Base-by-base conservation (phyloP, 371 early-diverging fungal species). In the Massospora cicadina region DNA sequence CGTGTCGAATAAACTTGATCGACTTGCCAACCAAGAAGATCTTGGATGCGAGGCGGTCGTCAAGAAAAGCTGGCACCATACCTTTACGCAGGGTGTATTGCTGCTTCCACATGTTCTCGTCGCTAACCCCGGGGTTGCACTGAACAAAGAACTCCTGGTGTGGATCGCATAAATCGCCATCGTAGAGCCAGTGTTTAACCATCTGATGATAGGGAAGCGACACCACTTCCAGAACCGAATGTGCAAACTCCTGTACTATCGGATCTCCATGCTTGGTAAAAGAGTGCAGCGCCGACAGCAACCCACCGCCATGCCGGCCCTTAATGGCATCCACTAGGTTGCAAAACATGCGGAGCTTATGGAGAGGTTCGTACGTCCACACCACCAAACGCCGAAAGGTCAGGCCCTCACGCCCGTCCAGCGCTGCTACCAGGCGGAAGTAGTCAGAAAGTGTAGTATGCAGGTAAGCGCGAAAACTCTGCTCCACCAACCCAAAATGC, bases 91-190 rank as follows among this genome's bases (percentile, higher is more conserved):
- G 76, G 0, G 69, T 70, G 71, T 91, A 95, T 71, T 85, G 81
- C n/a, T 67, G 66, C 43, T 81, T 78, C 97, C 97, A 97, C 55
- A 87, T 69, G 31, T 88, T 81, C 58, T 83, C 83, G 60, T 85
- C 82, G 21, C 76, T 72, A 13, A 78, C 80, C 0, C 76, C 73
- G 0, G 56, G 64, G 29, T 71, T 80, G 30, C 72, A 75, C 0
- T 77, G 77, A 12, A 95, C 88, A 72, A 95, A 95, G 70, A 95
- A 97, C 74, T 97, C 98, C 24, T 75, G 76, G 71, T 86, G 85
- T n/a, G 92, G 93, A 68, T 97, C 98, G 26, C 86, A 85, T 31
- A 97, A 74, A 72, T 93, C 94, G 17, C 98, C 98, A 68, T 91
- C 90, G 58, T 87, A 89, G 23, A 97, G 82, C 98, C 98, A 97